Evolutionary conservation across 345 rosid genomes (phyloP).

Genomic region (Chamaenerion angustifolium): DNA sequence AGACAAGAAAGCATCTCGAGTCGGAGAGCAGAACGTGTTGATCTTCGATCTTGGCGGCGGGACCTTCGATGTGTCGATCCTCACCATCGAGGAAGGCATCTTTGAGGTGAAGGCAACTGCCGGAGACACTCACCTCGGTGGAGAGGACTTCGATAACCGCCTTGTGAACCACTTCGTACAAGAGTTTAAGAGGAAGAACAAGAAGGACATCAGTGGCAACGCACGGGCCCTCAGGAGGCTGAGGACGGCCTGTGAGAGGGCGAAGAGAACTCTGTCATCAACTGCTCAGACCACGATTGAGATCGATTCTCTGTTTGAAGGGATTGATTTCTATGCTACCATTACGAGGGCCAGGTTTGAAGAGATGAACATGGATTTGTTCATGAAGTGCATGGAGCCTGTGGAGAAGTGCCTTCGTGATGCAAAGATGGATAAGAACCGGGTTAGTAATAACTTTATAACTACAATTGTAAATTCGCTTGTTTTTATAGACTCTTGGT

Average conservation of each 20-base stretch:
- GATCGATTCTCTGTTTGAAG: constrained; percentile 21
- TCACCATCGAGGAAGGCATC: constrained; percentile 27
- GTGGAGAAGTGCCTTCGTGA: constrained; percentile 23
- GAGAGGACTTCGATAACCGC: constrained; percentile 24
- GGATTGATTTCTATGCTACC: constrained; percentile 20
- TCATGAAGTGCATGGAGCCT: constrained; percentile 20
- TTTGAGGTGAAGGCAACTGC: constrained; percentile 31
- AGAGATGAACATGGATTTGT: constrained; percentile 25
- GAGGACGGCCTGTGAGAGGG: constrained; percentile 22
- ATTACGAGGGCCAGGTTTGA: constrained; percentile 22
- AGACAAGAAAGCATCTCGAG: constrained; percentile 18
- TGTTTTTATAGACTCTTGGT: too few relatives aligned
- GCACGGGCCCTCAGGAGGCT: constrained; percentile 21
- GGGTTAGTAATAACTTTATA: constrained; percentile 3
- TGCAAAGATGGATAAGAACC: constrained; percentile 14
- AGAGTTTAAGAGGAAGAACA: constrained; percentile 17
- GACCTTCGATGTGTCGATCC: constrained; percentile 22
- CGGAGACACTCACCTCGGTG: constrained; percentile 20
- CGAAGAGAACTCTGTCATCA: constrained; percentile 20
- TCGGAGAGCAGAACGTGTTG: constrained; percentile 18
- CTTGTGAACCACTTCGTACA: constrained; percentile 18
- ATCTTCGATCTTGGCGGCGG: constrained; percentile 27
- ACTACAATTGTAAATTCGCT: too few relatives aligned
- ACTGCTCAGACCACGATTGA: constrained; percentile 22
- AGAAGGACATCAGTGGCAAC: constrained; percentile 18